Conservation (phyloP, 2,329 filamentous ascomycete species). For the Chaetomium strumarium region DNA sequence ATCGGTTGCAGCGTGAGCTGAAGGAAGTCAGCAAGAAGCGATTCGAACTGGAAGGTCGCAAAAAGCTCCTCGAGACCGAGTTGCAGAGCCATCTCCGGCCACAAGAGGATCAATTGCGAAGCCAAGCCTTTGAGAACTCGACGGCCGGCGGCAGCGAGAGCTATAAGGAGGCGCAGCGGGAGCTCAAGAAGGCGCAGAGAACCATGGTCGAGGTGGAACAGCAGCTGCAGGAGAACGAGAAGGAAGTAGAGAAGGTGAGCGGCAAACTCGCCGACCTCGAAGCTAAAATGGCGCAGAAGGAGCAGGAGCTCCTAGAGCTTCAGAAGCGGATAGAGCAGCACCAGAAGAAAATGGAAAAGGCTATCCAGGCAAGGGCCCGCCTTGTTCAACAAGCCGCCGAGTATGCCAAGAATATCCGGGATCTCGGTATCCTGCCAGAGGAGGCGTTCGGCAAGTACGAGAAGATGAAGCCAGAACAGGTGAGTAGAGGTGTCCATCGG, state of each 20-base stretch:
- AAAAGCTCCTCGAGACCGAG: constrained; percentile 78
- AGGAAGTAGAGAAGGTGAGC: constrained; percentile 53
- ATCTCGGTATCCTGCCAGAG: constrained; percentile 86
- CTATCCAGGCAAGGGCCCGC: constrained; percentile 78
- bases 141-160: constrained; percentile 54
- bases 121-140: constrained; percentile 62
- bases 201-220: constrained; percentile 59
- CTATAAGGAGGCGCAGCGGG: constrained; percentile 71
- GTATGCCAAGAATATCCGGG: constrained; percentile 81
- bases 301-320: constrained; percentile 69
- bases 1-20: constrained; percentile 70
- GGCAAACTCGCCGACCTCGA: constrained; percentile 52
- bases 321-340: constrained; percentile 68
- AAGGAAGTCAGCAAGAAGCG: constrained; percentile 67
- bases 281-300: constrained; percentile 52
- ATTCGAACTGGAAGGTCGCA: constrained; percentile 71
- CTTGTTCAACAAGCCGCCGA: constrained; percentile 72
- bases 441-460: constrained; percentile 91
- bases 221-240: constrained; percentile 69
- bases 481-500: constrained; percentile 37
- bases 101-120: constrained; percentile 78
- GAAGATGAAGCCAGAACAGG: constrained; percentile 70
- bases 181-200: constrained; percentile 72
- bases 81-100: constrained; percentile 84
- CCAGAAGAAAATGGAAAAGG: constrained; percentile 88